These are phyloP conservation scores for Clarireedia homoeocarpa DNA, from an alignment of 2,329 filamentous ascomycete species.

Conservation along the genomic window DNA sequence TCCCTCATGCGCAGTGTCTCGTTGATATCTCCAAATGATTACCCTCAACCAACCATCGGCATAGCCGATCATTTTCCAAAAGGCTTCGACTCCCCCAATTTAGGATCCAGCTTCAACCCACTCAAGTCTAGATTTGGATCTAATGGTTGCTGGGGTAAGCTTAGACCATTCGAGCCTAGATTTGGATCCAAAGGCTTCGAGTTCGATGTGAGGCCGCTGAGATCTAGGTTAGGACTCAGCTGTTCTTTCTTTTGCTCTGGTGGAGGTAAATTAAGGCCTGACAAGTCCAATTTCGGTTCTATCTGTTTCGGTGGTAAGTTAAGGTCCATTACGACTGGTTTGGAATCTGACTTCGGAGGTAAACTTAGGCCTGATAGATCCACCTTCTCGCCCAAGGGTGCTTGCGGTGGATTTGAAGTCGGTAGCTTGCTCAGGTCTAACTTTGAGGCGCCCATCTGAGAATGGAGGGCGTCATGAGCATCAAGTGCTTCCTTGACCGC, in stretches of 20 bases:
- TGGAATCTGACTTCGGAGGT: background rate
- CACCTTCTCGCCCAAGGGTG: background rate
- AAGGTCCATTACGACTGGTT: background rate
- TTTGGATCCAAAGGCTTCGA: background rate
- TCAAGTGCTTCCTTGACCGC: conserved; percentile 18
- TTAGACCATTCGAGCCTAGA: background rate
- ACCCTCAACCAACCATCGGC: no score
- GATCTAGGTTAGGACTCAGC: background rate
- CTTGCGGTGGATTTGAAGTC: background rate
- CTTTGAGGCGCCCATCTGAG: conserved; percentile 1
- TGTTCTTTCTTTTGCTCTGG: background rate
- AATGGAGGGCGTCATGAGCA: conserved; percentile 12
- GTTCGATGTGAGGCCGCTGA: background rate
- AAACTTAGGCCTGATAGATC: background rate
- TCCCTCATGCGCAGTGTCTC: no score
- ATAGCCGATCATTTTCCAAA: no score
- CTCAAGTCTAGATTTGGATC: background rate
- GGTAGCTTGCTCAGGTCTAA: background rate
- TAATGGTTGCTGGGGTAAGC: background rate
- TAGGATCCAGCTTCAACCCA: background rate
- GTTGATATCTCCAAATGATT: no score
- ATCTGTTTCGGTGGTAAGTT: background rate
- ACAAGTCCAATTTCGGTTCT: background rate
- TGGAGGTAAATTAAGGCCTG: background rate
- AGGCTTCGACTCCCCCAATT: background rate